Conservation (phyloP, 108 stramenopile genomes). For the Seminavis robusta region DNA sequence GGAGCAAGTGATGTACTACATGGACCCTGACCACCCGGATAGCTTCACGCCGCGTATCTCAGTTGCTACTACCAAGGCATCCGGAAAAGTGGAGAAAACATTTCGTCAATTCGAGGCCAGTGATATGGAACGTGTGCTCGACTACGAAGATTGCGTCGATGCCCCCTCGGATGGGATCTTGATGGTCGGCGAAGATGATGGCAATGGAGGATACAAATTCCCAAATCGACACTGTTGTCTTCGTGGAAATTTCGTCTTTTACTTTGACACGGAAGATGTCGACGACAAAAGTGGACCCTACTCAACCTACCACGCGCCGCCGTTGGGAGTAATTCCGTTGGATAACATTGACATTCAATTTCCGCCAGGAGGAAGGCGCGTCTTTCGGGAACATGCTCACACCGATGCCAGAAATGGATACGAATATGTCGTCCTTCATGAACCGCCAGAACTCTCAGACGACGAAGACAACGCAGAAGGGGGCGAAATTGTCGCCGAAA, state of each 20-base stretch:
- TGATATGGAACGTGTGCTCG: conserved; percentile 74
- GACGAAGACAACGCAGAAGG: conserved; percentile 13
- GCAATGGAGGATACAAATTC: conserved; percentile 46
- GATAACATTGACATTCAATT: conserved; percentile 60
- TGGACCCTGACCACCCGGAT: not conserved
- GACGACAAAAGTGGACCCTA: conserved; percentile 29
- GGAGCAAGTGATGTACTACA: conserved; percentile 3
- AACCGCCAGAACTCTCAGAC: conserved; percentile 3
- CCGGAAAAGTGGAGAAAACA: conserved; percentile 33
- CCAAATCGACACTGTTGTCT: conserved; percentile 56
- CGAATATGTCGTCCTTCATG: conserved; percentile 63
- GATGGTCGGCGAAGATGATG: conserved; percentile 55
- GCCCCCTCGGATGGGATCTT: conserved; percentile 58
- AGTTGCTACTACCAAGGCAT: too few relatives aligned
- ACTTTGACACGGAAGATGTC: conserved; percentile 51
- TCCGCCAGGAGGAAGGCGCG: conserved; percentile 80
- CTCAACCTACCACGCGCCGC: conserved; percentile 39
- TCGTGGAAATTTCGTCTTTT: conserved; percentile 70
- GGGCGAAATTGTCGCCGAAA: not conserved
- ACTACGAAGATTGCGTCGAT: conserved; percentile 58
- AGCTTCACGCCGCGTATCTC: conserved; percentile 2
- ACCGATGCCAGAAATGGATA: conserved; percentile 74
- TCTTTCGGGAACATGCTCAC: conserved; percentile 86
- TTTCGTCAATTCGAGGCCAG: conserved; percentile 39
- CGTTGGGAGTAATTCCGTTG: conserved; percentile 65